Conservation (phyloP, 345 rosid species). For the Citrus medica region DNA sequence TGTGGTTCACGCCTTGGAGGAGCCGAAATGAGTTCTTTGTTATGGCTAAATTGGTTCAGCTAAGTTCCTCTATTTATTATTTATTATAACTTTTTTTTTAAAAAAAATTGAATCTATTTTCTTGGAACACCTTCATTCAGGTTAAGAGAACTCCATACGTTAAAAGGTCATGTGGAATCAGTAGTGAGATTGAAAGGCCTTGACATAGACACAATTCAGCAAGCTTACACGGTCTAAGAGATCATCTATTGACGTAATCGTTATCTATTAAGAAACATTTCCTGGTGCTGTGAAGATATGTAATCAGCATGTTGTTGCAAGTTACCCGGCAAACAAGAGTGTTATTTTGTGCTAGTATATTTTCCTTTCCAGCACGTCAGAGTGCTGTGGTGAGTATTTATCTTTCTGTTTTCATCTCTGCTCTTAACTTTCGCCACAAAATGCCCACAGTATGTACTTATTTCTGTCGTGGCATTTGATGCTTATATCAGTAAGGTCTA, state of each 20-base stretch:
- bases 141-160: slow-evolving; percentile 90
- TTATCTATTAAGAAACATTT: not conserved
- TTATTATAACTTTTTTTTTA: not conserved
- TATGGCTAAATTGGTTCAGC: not conserved
- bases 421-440: not conserved
- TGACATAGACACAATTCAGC: slow-evolving; percentile 96
- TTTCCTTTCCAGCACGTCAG: not conserved
- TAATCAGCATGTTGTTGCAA: slow-evolving; percentile 10
- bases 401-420: not conserved
- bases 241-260: not conserved
- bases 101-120: not conserved
- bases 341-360: not conserved
- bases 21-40: not conserved
- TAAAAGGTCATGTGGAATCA: slow-evolving; percentile 96
- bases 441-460: slow-evolving; percentile 1
- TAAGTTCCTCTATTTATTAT: not conserved
- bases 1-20: not conserved
- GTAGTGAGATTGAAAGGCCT: slow-evolving; percentile 92
- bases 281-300: slow-evolving; percentile 8
- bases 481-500: slow-evolving; percentile 16
- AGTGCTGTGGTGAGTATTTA: slow-evolving; percentile 5
- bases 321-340: not conserved
- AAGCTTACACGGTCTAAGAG: slow-evolving; percentile 81
- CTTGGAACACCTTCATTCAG: slow-evolving; percentile 30
- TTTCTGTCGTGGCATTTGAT: slow-evolving; percentile 8